These are phyloP conservation scores for Beauveria sp. DNA, from an alignment of 2,329 filamentous ascomycete genomes.

Conservation along the genomic window DNA sequence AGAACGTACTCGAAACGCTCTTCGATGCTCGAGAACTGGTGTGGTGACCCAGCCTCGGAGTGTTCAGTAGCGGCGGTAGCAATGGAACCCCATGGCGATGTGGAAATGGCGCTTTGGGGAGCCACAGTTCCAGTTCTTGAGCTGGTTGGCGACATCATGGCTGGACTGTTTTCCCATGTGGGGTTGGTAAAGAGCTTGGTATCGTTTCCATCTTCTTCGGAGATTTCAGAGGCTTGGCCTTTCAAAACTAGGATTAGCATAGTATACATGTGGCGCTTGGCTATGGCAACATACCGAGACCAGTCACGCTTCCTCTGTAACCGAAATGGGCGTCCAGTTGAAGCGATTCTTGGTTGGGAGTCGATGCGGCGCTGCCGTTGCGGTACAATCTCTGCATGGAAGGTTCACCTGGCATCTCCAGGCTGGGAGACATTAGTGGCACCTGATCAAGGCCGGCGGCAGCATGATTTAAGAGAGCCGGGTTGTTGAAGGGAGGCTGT, in stretches of 20 bases:
- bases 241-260: background rate
- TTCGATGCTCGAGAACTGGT: conserved; percentile 9
- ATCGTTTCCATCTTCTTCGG: conserved; percentile 11
- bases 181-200: conserved; percentile 3
- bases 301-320: conserved; percentile 2
- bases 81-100: conserved; percentile 10
- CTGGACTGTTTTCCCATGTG: conserved; percentile 11
- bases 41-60: conserved; percentile 2
- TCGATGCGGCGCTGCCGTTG: conserved; percentile 5
- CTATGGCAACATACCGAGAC: background rate
- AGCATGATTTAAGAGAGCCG: background rate
- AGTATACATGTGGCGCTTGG: no score
- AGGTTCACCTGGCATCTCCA: conserved; percentile 2
- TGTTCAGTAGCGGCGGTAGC: conserved; percentile 8
- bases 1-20: conserved; percentile 14
- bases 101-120: background rate
- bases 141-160: conserved; percentile 11
- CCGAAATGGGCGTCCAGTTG: conserved; percentile 9
- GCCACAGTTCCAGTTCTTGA: conserved; percentile 11
- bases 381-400: conserved; percentile 7
- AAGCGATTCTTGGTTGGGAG: conserved; percentile 6
- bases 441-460: conserved; percentile 1
- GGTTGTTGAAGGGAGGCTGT: conserved; percentile 2
- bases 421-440: conserved; percentile 2
- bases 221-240: conserved; percentile 5